Conservation (phyloP, 2,329 filamentous ascomycete species). For the Claviceps pusilla region DNA sequence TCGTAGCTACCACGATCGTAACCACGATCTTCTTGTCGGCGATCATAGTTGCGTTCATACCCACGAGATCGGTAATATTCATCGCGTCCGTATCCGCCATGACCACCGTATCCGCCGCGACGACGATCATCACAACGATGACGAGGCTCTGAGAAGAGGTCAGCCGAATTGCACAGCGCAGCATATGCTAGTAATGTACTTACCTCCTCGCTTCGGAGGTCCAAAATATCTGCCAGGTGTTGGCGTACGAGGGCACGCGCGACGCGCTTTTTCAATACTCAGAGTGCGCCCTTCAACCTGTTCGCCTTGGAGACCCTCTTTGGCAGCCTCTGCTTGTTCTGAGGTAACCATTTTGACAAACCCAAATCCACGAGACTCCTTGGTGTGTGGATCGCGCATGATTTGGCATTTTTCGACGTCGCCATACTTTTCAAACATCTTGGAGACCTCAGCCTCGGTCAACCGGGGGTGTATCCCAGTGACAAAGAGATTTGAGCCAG, state of each 20-base stretch:
- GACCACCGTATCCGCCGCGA: slow-evolving; percentile 42
- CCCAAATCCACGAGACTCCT: slow-evolving; percentile 95
- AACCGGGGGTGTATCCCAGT: slow-evolving; percentile 93
- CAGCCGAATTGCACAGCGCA: background rate
- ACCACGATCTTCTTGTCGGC: slow-evolving; percentile 29
- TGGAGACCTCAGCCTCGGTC: slow-evolving; percentile 75
- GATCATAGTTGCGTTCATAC: slow-evolving; percentile 27
- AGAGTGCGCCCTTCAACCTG: slow-evolving; percentile 87
- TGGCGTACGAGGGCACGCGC: slow-evolving; percentile 83
- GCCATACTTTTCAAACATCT: slow-evolving; percentile 96
- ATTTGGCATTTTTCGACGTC: slow-evolving; percentile 99
- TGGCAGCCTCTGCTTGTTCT: slow-evolving; percentile 90
- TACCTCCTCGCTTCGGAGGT: slow-evolving; percentile 92
- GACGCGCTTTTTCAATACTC: slow-evolving; percentile 97
- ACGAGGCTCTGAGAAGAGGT: slow-evolving; percentile 19
- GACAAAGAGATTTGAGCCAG: slow-evolving; percentile 95
- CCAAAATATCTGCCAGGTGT: slow-evolving; percentile 99
- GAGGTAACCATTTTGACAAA: slow-evolving; percentile 98
- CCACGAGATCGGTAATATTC: slow-evolving; percentile 44
- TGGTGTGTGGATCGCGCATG: slow-evolving; percentile 96
- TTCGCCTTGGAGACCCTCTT: slow-evolving; percentile 90
- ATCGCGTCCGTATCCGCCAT: slow-evolving; percentile 32
- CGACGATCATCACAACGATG: slow-evolving; percentile 46
- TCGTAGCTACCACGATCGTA: slow-evolving; percentile 30
- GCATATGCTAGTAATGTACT: slow-evolving; percentile 18